Conservation (phyloP, 2,329 filamentous ascomycete genomes). For the Calonectria pseudoreteaudii region DNA sequence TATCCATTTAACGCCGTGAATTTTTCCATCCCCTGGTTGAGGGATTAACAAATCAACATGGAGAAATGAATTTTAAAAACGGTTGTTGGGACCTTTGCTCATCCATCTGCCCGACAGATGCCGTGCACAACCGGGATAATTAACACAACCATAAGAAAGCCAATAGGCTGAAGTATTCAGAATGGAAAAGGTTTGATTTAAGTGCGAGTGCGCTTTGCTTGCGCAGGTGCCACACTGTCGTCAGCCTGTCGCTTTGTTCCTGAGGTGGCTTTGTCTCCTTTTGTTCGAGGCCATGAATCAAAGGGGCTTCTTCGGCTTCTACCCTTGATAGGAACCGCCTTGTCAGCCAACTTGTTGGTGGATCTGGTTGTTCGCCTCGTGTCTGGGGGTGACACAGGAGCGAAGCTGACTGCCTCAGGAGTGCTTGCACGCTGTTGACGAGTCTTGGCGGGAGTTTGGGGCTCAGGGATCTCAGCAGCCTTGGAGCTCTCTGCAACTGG, state of each 20-base stretch:
- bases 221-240: conserved; percentile 45
- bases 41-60: conserved; percentile 29
- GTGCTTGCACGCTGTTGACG: conserved; percentile 51
- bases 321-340: conserved; percentile 55
- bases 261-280: conserved; percentile 63
- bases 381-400: conserved; percentile 71
- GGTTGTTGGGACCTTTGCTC: conserved; percentile 3
- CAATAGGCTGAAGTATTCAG: background rate
- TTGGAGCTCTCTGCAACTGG: conserved; percentile 26
- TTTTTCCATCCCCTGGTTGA: conserved; percentile 33
- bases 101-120: background rate
- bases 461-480: conserved; percentile 21
- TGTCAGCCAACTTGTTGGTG: conserved; percentile 60
- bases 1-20: conserved; percentile 42
- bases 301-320: conserved; percentile 67
- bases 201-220: conserved; percentile 52
- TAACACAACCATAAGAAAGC: conserved; percentile 20
- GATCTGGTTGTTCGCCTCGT: conserved; percentile 71
- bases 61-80: conserved; percentile 26
- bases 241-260: conserved; percentile 55
- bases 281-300: conserved; percentile 76
- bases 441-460: conserved; percentile 54
- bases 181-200: conserved; percentile 32
- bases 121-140: conserved; percentile 21
- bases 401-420: conserved; percentile 67